Base-by-base conservation (phyloP, 2,329 filamentous ascomycete species). In the Aureobasidium sp. region DNA sequence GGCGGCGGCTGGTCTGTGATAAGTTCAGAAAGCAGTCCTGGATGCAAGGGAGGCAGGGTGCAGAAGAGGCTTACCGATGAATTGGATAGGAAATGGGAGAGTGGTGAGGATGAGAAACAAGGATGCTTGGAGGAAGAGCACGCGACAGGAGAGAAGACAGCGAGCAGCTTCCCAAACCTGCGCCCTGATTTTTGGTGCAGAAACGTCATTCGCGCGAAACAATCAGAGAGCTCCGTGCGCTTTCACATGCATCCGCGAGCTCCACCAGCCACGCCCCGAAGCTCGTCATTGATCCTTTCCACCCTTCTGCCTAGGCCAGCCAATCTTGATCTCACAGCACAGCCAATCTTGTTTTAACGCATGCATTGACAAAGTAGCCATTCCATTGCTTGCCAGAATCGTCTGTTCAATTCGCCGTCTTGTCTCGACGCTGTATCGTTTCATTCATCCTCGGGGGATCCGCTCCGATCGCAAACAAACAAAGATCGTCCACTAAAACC, bases 401-500 rank as follows among this genome's bases (percentile, higher is more conserved):
- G n/a, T 31, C 37, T 42, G 7, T 39, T 39, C 51, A 15, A 42
- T 31, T 42, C 51, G 14, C 51, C 37, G 37, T 55, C 51, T 37
- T 55, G 20, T 42, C 25, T 17, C 29, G 51, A 41, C 37, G 51
- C 25, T 55, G 51, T 55, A 15, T 55, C 51, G 51, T 55, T 42
- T 42, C 37, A 42, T 55, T 37, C 51, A 34, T 55, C 51, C 27
- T 31, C 25, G 5, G n/a, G 20, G 51, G 51, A 41, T 55, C 25
- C 37, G 25, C 37, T 41, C 27, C 39, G 34, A 57, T 57, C 53
- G 53, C 53, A 45, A 57, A 57, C 37, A 44, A 57, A 41, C n/a
- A 57, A 57, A 57, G 53, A 57, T 57, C 53, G 53, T 44, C 53
- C 39, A 57, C 39, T 57, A 57, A 45, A 57, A 45, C 29, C 36